Evolutionary conservation across 306 rosid species (phyloP), one percentile per base, ranked within the genome.

Genomic region (Pterocarpus macrocarpus): DNA sequence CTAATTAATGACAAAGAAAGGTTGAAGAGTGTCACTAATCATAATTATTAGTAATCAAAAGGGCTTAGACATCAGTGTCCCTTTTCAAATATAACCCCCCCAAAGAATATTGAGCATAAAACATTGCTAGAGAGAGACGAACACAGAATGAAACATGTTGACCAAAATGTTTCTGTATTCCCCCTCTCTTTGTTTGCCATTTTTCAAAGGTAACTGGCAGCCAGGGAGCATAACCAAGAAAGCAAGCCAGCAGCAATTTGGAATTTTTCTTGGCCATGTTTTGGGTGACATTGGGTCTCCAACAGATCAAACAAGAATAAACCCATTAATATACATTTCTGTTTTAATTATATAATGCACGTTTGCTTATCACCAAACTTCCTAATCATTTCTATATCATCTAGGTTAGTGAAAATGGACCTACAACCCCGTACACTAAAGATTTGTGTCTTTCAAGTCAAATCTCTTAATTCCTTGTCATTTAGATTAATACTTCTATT

Each of bases 331-430:
- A 78, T 81, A 87, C 69, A 77, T 2, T 50, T 64, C 59, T 57
- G 36, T 69, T 85, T 80, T 64, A 49, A 74, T 61, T 55, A 68
- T 67, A 41, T 55, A 5, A 69, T 68, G 47, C 55, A 78, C 85
- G 85, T 81, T 88, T 83, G 81, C 52, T 86, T 8, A 59, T 69
- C 77, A 66, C 75, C 72, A 70, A 10, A 80, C 84, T 52, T 69
- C 30, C 91, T 88, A 90, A 92, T 94, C 94, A 94, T 92, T 90
- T 90, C 9, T 77, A 17, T 83, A 92, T 89, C 88, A 90, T 81
- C 85, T 77, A 45, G 82, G 62, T 88, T 76, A 82, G 90, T 69
- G 73, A 82, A 89, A 89, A 65, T 77, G 83, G 87, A 75, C 88
- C 88, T 77, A 83, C 89, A 75, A 65, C 13, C 13, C 62, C 75